Evolutionary conservation across 2,329 filamentous ascomycete genomes (phyloP), one percentile per base, ranked within the genome.

Genomic region (Akanthomyces dipterigenus): DNA sequence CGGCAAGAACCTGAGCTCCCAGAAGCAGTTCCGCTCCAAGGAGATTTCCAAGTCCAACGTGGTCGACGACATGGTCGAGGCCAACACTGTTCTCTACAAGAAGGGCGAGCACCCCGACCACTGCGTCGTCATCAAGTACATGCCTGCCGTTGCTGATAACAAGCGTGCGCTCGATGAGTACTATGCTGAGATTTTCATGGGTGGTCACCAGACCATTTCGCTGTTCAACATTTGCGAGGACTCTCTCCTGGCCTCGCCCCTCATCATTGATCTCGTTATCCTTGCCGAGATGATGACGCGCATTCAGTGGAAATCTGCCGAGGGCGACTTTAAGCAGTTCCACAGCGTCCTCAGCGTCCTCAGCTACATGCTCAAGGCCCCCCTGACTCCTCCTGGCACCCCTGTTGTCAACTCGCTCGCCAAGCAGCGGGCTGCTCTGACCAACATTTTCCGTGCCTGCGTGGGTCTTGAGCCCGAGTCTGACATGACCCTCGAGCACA

Each of bases 31-130:
- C 87, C 93, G 95, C 70, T 96, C 92, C 78, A 99, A 99, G 86
- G 95, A 99, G 80, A 99, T 99, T 69, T 96, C 91, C 78, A 99
- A 99, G 84, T 96, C 91, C 70, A 99, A 97, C 74, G 95, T 99
- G 14, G 95, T 99, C 61, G 95, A 99, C 74, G 95, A 99, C 81
- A 99, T 99, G 95, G 95, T 99, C 63, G 93, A 91, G 71, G 93
- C 95, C 71, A 99, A 99, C 81, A 81, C 78, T 55, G 87, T 98
- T 55, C 83, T 99, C 61, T 99, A 99, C 82, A 86, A 88, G 77
- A 81, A 90, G 70, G 92, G 88, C 68, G 95, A 99, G 80, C 93
- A 98, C 76, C 95, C 95, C 2, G 93, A 99, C 75, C 95, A 99
- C 81, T 96, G 91, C 63, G 95, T 99, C 63, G 95, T 99, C 69